Conservation (phyloP, 2,329 filamentous ascomycete species). For the Colletotrichum sp. region DNA sequence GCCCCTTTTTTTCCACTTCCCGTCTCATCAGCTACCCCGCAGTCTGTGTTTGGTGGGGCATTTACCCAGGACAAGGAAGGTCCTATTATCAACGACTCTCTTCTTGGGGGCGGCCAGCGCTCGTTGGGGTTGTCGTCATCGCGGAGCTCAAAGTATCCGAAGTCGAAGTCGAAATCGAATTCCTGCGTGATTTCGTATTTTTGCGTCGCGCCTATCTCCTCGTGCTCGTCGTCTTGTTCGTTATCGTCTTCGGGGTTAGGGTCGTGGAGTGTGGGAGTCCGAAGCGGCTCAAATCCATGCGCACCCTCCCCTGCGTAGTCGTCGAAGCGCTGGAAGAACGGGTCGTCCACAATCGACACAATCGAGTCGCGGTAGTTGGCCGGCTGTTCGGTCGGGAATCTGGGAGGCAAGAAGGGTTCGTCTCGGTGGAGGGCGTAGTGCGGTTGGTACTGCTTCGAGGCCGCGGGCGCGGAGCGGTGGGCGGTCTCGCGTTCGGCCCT, state of each 20-base stretch:
- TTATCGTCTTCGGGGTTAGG: constrained; percentile 20
- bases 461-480: constrained; percentile 24
- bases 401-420: constrained; percentile 23
- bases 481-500: constrained; percentile 20
- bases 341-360: constrained; percentile 59
- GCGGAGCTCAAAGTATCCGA: constrained; percentile 26
- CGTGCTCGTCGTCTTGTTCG: constrained; percentile 11
- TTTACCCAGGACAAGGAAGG: constrained; percentile 41
- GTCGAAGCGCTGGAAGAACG: constrained; percentile 57
- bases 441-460: constrained; percentile 20
- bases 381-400: constrained; percentile 26
- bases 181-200: neutral
- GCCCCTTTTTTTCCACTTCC: constrained; percentile 21
- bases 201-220: neutral
- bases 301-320: constrained; percentile 35
- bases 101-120: constrained; percentile 50
- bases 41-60: constrained; percentile 24
- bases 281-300: constrained; percentile 26
- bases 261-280: constrained; percentile 26
- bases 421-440: constrained; percentile 22
- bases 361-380: constrained; percentile 51
- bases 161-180: neutral
- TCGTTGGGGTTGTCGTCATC: constrained; percentile 43
- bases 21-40: constrained; percentile 21
- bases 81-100: constrained; percentile 53